Conservation (phyloP, 495 filamentous ascomycete species). For the Geoglossum glabrum region DNA sequence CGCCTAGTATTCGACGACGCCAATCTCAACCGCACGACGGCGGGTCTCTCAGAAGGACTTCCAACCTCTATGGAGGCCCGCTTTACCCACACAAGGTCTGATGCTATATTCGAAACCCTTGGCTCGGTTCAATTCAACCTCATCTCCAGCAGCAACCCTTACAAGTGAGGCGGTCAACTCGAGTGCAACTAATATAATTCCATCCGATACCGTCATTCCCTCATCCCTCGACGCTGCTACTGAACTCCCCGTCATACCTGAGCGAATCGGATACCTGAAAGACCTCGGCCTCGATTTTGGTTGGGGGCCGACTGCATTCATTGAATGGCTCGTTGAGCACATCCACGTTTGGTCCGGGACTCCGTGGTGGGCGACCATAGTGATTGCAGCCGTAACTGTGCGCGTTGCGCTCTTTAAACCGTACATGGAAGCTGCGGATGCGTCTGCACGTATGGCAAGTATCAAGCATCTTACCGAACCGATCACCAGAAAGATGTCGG, state of each 20-base stretch:
- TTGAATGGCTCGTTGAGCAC: conserved; percentile 63
- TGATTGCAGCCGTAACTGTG: conserved; percentile 37
- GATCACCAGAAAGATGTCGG: conserved; percentile 30
- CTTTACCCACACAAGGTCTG: neutral
- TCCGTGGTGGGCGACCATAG: conserved; percentile 68
- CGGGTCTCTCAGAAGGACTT: neutral
- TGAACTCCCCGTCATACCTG: conserved; percentile 32
- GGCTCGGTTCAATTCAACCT: conserved; percentile 8
- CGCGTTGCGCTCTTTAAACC: conserved; percentile 45
- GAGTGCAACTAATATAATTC: neutral
- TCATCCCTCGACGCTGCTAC: conserved; percentile 10
- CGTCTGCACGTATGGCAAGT: conserved; percentile 28
- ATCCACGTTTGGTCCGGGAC: conserved; percentile 50
- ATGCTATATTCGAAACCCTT: neutral
- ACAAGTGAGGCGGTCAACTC: neutral
- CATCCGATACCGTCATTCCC: neutral
- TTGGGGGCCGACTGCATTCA: conserved; percentile 46
- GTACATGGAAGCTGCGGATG: conserved; percentile 37
- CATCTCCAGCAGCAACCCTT: neutral
- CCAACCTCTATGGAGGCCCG: neutral
- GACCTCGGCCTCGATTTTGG: conserved; percentile 70
- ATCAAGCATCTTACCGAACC: conserved; percentile 27
- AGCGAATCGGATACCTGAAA: conserved; percentile 65
- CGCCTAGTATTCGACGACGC: neutral
- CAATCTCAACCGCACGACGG: neutral